Evolutionary conservation across 768 basidiomycete species (phyloP).

Genomic region (Leccinum boreale): DNA sequence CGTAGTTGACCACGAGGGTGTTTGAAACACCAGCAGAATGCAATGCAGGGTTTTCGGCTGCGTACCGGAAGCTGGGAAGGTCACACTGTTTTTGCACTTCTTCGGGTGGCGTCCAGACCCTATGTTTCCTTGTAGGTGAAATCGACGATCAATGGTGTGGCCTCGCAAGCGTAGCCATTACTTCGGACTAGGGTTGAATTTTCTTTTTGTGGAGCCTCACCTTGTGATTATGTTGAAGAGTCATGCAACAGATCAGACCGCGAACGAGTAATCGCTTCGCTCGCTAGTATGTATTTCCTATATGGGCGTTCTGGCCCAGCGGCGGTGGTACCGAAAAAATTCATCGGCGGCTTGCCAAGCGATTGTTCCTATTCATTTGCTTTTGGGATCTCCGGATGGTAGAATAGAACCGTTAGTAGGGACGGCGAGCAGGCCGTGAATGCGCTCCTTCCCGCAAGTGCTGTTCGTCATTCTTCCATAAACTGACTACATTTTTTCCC

Average conservation of each 20-base stretch:
- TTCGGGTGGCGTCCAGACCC: slow-evolving; percentile 21
- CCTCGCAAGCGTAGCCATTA: slow-evolving; percentile 18
- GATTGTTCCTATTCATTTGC: slow-evolving; percentile 1
- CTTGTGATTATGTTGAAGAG: neutral
- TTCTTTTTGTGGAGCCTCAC: neutral
- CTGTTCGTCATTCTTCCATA: slow-evolving; percentile 11
- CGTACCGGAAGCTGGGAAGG: slow-evolving; percentile 10
- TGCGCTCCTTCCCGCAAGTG: slow-evolving; percentile 9
- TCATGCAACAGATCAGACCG: neutral
- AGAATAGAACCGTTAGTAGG: slow-evolving; percentile 6
- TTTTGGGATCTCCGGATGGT: slow-evolving; percentile 11
- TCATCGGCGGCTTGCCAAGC: neutral
- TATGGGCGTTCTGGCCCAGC: neutral
- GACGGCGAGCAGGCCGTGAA: slow-evolving; percentile 2
- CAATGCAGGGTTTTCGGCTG: slow-evolving; percentile 4
- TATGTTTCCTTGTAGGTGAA: slow-evolving; percentile 39
- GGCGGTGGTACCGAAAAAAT: neutral
- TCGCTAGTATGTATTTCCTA: neutral
- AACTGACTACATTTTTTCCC: neutral
- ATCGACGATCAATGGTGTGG: slow-evolving; percentile 22
- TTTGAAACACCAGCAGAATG: slow-evolving; percentile 14
- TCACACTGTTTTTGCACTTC: slow-evolving; percentile 13
- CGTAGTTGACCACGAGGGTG: slow-evolving; percentile 14
- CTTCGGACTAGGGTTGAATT: neutral
- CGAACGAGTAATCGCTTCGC: slow-evolving; percentile 1